phyloP scores from a whole-genome alignment of 2,329 filamentous ascomycete species.

The Intubia oerlemansii region DNA sequence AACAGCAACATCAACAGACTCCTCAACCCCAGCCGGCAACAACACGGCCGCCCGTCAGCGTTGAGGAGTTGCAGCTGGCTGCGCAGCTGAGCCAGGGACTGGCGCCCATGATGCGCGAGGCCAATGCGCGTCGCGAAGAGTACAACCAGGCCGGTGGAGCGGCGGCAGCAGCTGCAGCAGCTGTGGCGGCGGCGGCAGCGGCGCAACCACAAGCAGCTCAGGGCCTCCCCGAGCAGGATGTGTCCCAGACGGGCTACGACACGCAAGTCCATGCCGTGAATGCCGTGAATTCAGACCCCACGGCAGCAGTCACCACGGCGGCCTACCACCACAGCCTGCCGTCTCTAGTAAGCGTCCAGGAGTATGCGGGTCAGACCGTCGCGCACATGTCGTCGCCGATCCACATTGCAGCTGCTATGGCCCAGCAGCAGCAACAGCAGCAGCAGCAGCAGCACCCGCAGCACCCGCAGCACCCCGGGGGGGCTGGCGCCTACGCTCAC shows the following conservation, averaged over 20 bases:
- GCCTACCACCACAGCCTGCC: slow-evolving; percentile 6
- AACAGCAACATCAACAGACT: slow-evolving; percentile 14
- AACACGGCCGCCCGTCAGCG: slow-evolving; percentile 16
- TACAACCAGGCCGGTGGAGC: slow-evolving; percentile 2
- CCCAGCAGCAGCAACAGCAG: slow-evolving; percentile 22
- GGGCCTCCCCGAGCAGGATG: slow-evolving; percentile 1
- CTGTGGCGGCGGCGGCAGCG: slow-evolving; percentile 1
- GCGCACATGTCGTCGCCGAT: slow-evolving; percentile 14
- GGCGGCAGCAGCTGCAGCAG: not conserved
- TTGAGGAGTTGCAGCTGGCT: slow-evolving; percentile 36
- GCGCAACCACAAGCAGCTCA: not conserved
- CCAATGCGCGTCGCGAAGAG: slow-evolving; percentile 16
- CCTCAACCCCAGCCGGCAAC: slow-evolving; percentile 9
- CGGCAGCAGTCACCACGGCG: not conserved
- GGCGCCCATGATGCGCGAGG: slow-evolving; percentile 26
- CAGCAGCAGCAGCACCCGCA: no score
- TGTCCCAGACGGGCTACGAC: slow-evolving; percentile 7
- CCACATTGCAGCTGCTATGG: slow-evolving; percentile 9
- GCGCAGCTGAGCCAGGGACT: slow-evolving; percentile 35
- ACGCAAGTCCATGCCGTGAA: no score
- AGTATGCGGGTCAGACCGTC: slow-evolving; percentile 7
- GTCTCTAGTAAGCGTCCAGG: slow-evolving; percentile 5
- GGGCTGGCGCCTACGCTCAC: slow-evolving; percentile 17
- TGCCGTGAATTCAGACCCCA: no score
- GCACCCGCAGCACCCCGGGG: no score